Evolutionary conservation across 2,329 filamentous ascomycete species (phyloP), one percentile per base, ranked within the genome.

Genomic region (Fusarium sp.): DNA sequence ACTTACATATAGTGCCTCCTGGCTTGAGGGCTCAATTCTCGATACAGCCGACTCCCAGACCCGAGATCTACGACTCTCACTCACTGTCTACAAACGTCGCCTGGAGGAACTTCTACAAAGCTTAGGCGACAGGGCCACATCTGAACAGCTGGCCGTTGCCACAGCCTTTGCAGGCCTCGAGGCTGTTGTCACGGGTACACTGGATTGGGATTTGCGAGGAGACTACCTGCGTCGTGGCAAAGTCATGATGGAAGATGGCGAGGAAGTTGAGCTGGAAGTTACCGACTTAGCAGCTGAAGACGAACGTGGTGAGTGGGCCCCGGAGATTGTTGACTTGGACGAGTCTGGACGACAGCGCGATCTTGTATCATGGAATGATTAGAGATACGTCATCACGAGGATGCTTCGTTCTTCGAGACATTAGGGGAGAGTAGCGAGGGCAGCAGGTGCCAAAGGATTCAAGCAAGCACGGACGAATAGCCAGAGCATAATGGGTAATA

Each of bases 201-300:
- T 89, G 4, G 85, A 82, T 6, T 90, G 87, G 88, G 85, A 89
- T 53, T 74, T 90, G 14, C 74, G 80, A 17, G 82, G 78, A 10
- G 80, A 85, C 57, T 85, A 85, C 64, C 72, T 85, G 8, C 79
- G 83, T 6, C 78, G 78, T 20, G 84, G 84, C 3, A 81, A 78
- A 52, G 74, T 84, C 25, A 85, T 82, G 77, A 78, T 86, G 47
- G 84, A 87, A 61, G 84, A 87, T 67, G 83, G 85, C 25, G 81
- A 87, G 74, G 72, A 83, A 63, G 79, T 85, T 0, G 80, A 83
- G 51, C 73, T 81, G 4, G 82, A 84, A 70, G 74, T 84, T 51
- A 77, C 78, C 4, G 84, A 87, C 43, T 79, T 87, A 37, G 82
- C 85, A 61, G 83, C 80, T 3, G 86, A 87, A 63, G 85, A 87